Evolutionary conservation across 352 stramenopile genomes (phyloP), one percentile per base, ranked within the genome.

Genomic region (Phytopythium ostracodes): DNA sequence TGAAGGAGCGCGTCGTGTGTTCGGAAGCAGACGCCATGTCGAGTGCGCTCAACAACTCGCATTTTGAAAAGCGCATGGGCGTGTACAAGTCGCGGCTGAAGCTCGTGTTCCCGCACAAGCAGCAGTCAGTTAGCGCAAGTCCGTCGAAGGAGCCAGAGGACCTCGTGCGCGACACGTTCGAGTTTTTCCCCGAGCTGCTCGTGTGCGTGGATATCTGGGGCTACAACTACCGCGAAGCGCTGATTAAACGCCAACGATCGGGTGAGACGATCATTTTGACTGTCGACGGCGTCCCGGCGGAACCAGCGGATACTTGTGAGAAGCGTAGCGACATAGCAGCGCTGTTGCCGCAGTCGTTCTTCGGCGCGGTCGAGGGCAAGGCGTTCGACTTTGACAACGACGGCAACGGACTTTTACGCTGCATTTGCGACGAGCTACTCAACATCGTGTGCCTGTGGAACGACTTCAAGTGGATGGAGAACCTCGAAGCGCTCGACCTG

Each of bases 371-470:
- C 6, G 72, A 85, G 54, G 60, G 43, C 18, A 59, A 70, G 33
- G 64, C 77, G 17, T 84, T 91, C 65, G 82, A 91, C 61, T 91
- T 84, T 47, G 77, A 85, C n/a, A 62, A 76, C 9, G 83, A 92
- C 51, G 63, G 40, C 20, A 90, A 90, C 47, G 70, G 76, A 2
- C 52, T 77, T 24, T 67, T 92, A 24, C 79, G 80, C 58, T 71
- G 66, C n/a, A 79, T 90, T n/a, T 90, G 81, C 47, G 83, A 92
- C 55, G 80, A 92, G 54, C 62, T 92, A 24, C 59, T 90, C 6
- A 85, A 79, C 20, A 84, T 92, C 31, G 77, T 92, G 27, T 90
- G 77, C 47, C 50, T 88, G 22, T 92, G 83, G 83, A 90, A 90
- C 51, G 81, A 92, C 63, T 88, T 92, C 58, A 84, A 88, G 42